A percentile compares a stretch with the other conserved stretches of the same genome.
Conservation (phyloP, 163 green algal species). For the Picocystis sp. region DNA sequence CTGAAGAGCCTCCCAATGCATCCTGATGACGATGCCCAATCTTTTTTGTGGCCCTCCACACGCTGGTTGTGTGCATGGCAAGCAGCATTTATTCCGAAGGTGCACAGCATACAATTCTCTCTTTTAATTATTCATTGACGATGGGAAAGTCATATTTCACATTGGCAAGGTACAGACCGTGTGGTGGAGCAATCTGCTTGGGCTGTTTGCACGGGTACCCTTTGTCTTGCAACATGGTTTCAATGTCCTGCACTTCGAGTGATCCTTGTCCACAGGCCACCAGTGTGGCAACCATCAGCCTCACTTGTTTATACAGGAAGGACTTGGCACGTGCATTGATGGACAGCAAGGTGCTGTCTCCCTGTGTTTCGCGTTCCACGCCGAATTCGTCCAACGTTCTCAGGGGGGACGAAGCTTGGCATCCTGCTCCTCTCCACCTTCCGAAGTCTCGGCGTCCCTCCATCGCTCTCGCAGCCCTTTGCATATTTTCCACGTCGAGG, state of each 20-base stretch:
- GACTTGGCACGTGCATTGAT: background rate
- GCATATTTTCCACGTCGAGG: conserved; percentile 2
- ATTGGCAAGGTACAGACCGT: no score
- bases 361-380: background rate
- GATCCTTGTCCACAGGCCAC: background rate
- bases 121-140: no score
- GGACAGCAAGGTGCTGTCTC: background rate
- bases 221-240: background rate
- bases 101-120: no score
- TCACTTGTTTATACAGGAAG: conserved; percentile 8
- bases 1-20: no score
- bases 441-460: background rate
- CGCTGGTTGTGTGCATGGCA: no score
- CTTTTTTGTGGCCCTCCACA: no score
- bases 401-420: conserved; percentile 1
- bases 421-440: background rate
- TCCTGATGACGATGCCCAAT: no score
- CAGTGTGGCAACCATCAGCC: conserved; percentile 4
- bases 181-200: no score
- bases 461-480: background rate
- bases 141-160: no score
- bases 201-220: no score
- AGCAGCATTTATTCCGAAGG: no score
- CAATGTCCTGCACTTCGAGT: background rate
- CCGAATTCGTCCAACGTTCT: background rate